A percentile compares a stretch with the other conserved stretches of the same genome.
Evolutionary conservation across 2,329 filamentous ascomycete genomes (phyloP).

Genomic region (Neofusicoccum umdonicola): DNA sequence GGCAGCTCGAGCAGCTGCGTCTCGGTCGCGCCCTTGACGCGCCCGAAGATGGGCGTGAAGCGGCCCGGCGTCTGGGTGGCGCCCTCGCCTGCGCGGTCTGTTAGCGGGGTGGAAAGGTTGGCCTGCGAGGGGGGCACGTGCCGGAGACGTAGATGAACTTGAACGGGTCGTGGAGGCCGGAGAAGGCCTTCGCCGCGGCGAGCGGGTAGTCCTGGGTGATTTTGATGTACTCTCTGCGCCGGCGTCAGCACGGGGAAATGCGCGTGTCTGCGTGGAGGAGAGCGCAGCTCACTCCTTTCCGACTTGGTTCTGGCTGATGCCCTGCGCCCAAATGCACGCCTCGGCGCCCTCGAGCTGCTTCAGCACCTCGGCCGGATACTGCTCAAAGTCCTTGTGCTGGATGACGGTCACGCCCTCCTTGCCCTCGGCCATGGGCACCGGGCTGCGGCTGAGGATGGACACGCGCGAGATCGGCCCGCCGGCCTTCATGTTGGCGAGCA

Average conservation of each 20-base stretch:
- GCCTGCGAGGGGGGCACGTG: not conserved
- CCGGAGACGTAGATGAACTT: slow-evolving; percentile 68
- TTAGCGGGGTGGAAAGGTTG: not conserved
- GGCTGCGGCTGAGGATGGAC: slow-evolving; percentile 65
- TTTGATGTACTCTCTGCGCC: slow-evolving; percentile 57
- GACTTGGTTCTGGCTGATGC: slow-evolving; percentile 62
- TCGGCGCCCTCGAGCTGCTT: slow-evolving; percentile 61
- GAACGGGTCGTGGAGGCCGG: slow-evolving; percentile 54
- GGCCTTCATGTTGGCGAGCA: slow-evolving; percentile 37
- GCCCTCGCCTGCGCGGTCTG: slow-evolving; percentile 47
- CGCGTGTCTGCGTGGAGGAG: not conserved
- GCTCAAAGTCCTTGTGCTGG: slow-evolving; percentile 64
- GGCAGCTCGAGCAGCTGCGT: slow-evolving; percentile 54
- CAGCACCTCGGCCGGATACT: slow-evolving; percentile 59
- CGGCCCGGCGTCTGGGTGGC: slow-evolving; percentile 57
- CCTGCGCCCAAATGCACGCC: slow-evolving; percentile 73
- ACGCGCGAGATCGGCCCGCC: slow-evolving; percentile 52
- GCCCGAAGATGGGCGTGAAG: slow-evolving; percentile 58
- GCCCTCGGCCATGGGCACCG: slow-evolving; percentile 61
- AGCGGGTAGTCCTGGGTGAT: slow-evolving; percentile 68
- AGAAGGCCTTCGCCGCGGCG: slow-evolving; percentile 61
- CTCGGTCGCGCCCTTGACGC: slow-evolving; percentile 68
- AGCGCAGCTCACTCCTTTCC: slow-evolving; percentile 51
- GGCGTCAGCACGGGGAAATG: not conserved
- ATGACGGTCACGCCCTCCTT: slow-evolving; percentile 62